A percentile compares a stretch with the other conserved stretches of the same genome.
These are phyloP conservation scores for Earliella scabrosa DNA, from an alignment of 1,284 basidiomycete species.

Conservation along the genomic window DNA sequence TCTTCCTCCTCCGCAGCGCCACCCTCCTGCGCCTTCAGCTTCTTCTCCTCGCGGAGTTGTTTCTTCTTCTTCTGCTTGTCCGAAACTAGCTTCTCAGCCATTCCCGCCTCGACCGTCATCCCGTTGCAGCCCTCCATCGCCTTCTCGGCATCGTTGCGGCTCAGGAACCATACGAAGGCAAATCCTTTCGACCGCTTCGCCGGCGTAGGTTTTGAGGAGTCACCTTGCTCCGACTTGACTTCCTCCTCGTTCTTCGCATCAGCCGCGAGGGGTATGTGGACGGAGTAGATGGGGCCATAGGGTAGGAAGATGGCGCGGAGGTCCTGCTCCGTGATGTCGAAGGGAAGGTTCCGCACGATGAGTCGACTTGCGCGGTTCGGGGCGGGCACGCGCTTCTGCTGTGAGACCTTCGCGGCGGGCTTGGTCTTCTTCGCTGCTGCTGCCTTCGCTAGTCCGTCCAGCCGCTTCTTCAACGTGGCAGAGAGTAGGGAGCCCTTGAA, in stretches of 20 bases:
- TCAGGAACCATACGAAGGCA: slow-evolving; percentile 95
- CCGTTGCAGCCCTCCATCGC: slow-evolving; percentile 90
- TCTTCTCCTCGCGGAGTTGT: slow-evolving; percentile 61
- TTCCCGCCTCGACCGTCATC: slow-evolving; percentile 67
- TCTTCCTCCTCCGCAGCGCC: slow-evolving; percentile 42
- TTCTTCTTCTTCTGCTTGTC: slow-evolving; percentile 83
- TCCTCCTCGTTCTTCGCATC: slow-evolving; percentile 33
- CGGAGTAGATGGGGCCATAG: slow-evolving; percentile 86
- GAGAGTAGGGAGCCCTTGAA: slow-evolving; percentile 91
- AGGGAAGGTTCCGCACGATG: slow-evolving; percentile 93
- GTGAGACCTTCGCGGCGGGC: slow-evolving; percentile 19
- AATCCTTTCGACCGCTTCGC: slow-evolving; percentile 76
- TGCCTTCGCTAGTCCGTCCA: slow-evolving; percentile 69
- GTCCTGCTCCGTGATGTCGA: slow-evolving; percentile 83
- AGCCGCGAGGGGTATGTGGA: slow-evolving; percentile 70
- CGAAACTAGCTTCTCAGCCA: slow-evolving; percentile 65
- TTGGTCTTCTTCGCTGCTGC: slow-evolving; percentile 38
- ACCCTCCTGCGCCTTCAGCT: slow-evolving; percentile 43
- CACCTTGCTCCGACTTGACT: slow-evolving; percentile 24
- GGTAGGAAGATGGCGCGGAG: slow-evolving; percentile 88
- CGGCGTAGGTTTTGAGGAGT: slow-evolving; percentile 17
- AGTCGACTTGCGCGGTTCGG: slow-evolving; percentile 80
- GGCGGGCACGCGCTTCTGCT: slow-evolving; percentile 43
- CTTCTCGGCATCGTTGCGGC: slow-evolving; percentile 83
- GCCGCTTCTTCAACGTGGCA: slow-evolving; percentile 89